A percentile compares a stretch with the other conserved stretches of the same genome.
Evolutionary conservation across 768 basidiomycete genomes (phyloP).

Genomic region (Butyriboletus loyo): DNA sequence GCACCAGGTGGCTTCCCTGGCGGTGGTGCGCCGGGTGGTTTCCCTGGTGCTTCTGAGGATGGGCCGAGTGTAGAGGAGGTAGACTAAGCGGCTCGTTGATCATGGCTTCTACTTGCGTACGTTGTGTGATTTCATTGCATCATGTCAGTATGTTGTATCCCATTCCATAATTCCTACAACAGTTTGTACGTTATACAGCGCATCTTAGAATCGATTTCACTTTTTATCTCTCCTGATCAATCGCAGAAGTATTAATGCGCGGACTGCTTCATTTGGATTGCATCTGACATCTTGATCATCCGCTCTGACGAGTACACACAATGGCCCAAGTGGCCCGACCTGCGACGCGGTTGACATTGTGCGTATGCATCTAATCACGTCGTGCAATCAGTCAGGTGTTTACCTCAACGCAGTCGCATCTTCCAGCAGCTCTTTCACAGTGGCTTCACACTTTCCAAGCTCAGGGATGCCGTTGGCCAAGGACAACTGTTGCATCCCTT

Average conservation of each 20-base stretch:
- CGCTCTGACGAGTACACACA: background rate
- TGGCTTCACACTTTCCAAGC: slow-evolving; percentile 53
- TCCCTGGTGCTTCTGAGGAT: slow-evolving; percentile 69
- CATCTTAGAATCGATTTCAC: slow-evolving; percentile 28
- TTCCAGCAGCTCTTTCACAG: slow-evolving; percentile 51
- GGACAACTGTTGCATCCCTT: slow-evolving; percentile 52
- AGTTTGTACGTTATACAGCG: slow-evolving; percentile 30
- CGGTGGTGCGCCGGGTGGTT: slow-evolving; percentile 66
- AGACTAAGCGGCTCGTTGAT: slow-evolving; percentile 46
- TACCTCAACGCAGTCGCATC: slow-evolving; percentile 32
- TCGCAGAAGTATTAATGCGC: background rate
- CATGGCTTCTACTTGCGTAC: slow-evolving; percentile 19
- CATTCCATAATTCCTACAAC: slow-evolving; percentile 26
- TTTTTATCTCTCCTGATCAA: background rate
- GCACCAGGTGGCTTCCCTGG: slow-evolving; percentile 51
- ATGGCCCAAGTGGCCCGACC: slow-evolving; percentile 28
- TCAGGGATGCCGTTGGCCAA: slow-evolving; percentile 63
- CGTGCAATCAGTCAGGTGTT: background rate
- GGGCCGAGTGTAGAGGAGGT: slow-evolving; percentile 93
- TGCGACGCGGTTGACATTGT: slow-evolving; percentile 23
- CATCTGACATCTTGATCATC: background rate
- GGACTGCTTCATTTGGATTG: background rate
- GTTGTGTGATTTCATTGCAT: slow-evolving; percentile 29
- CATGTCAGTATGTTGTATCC: slow-evolving; percentile 29
- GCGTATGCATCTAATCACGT: slow-evolving; percentile 8